Base-by-base conservation (phyloP, 257 asterid species). In the Dorcoceras hygrometricum region DNA sequence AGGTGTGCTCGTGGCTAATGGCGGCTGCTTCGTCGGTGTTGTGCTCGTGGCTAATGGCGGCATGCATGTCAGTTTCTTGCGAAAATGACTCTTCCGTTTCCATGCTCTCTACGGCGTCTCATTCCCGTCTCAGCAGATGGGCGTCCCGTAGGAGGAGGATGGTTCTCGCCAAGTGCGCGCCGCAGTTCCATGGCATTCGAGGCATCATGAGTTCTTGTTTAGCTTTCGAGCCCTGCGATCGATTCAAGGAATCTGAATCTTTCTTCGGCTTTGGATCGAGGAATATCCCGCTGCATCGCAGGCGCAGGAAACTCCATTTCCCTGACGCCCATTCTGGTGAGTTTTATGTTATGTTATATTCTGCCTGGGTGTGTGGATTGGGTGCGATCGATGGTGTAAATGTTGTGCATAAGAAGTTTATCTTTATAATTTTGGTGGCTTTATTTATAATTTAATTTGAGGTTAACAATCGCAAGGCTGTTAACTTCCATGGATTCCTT, bases 61-160 rank as follows among this genome's bases (percentile, higher is more conserved):
- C 91, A 81, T 86, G 97, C 97, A 84, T 90, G 97, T 83, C 96
- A 54, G 89, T 84, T 55, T 81, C 88, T 72, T 82, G 76, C 72
- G 95, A 85, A 32, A 86, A 82, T 60, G 89, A 83, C 51, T 73
- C 80, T 0, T 69, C 82, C 25, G 23, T 76, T 71, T 67, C 84
- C 74, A 57, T 74, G 76, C 28, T 80, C 25, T 78, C 71, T 66
- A 61, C 69, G 32, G 60, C 75, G 74, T 32, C 73, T 61, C 68
- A 79, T 27, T 67, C 69, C 23, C 57, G 78, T 66, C 65, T 76
- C 74, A 48, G 76, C 67, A 83, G 72, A 77, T 83, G 85, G 83
- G 79, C 85, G 63, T 74, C 73, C 61, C 82, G 82, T 66, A 65
- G 86, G 79, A 76, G 48, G 73, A 80, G 77, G 73, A 78, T 65